Base-by-base conservation (phyloP, 148 eudicot species). In the Camellia japonica region DNA sequence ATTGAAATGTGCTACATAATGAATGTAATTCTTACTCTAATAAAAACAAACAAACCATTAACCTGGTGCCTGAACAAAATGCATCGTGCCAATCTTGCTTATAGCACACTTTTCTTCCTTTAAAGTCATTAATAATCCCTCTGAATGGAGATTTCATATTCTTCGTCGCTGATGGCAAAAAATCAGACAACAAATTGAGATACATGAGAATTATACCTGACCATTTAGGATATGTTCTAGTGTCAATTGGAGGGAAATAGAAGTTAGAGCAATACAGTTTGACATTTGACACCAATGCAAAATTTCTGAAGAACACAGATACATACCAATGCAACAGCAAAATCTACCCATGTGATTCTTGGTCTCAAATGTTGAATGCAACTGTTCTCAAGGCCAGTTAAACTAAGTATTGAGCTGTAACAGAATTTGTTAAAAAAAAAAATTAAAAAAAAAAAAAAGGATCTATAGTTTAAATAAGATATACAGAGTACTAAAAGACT, bases 81-180 rank as follows among this genome's bases (percentile, higher is more conserved):
- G 56, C 68, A 15, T 23, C 65, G 3, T 47, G 19, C 79, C 79
- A 76, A n/a, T 76, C 79, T 76, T 76, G 79, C 58, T 76, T 76
- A 23, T 76, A 76, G 44, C 79, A 76, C 18, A n/a, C 43, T 49
- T 62, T 62, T 20, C 70, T 76, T 76, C 70, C 70, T 63, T 63
- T 63, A 0, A 76, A 10, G 70, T 76, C 79, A 10, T 76, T 19
- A 47, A 47, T 13, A 12, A 62, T 63, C 19, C 79, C 79, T 64
- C 38, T 13, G 44, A 62, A 76, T 19, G 70, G 79, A n/a, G 43
- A 2, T 76, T 63, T 76, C 3, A 63, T 3, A 12, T 16, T 61
- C 6, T 63, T 54, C 79, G 63, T 76, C 7, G 52, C 52, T 49
- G 7, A 49, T 49, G 3, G 52, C 1, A 16, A n/a, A 46, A 61